Conservation (phyloP, 2,329 filamentous ascomycete species). For the Talaromyces sp. region DNA sequence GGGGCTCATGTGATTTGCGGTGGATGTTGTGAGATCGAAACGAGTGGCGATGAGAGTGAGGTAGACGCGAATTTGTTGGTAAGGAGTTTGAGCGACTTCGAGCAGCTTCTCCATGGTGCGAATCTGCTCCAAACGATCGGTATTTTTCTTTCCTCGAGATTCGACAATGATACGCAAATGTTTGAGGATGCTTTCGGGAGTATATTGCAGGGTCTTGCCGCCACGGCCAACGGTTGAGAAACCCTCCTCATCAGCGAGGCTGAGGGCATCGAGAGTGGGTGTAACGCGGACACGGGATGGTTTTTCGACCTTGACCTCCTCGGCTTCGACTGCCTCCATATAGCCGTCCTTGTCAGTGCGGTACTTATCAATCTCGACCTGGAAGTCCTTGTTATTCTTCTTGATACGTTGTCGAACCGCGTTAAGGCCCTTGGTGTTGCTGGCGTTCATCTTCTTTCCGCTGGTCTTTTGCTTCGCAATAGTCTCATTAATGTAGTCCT, state of each 20-base stretch:
- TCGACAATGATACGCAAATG: conserved; percentile 90
- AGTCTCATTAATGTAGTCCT: conserved; percentile 91
- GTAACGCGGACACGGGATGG: conserved; percentile 45
- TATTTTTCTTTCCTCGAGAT: conserved; percentile 98
- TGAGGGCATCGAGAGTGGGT: conserved; percentile 49
- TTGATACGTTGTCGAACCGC: conserved; percentile 97
- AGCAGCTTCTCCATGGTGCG: conserved; percentile 93
- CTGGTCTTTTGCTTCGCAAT: conserved; percentile 94
- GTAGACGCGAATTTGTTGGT: conserved; percentile 90
- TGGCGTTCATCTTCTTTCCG: conserved; percentile 98
- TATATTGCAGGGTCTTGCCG: conserved; percentile 85
- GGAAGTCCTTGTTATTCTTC: conserved; percentile 97
- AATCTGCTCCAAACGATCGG: conserved; percentile 91
- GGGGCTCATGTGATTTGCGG: conserved; percentile 75
- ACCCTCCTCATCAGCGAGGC: conserved; percentile 70
- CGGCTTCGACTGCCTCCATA: conserved; percentile 79
- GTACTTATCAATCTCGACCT: conserved; percentile 82
- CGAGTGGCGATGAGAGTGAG: conserved; percentile 87
- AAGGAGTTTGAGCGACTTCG: conserved; percentile 84
- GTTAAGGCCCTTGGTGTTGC: conserved; percentile 88
- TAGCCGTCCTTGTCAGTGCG: conserved; percentile 78
- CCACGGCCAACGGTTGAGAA: conserved; percentile 87
- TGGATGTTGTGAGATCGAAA: conserved; percentile 81
- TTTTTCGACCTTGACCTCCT: conserved; percentile 52
- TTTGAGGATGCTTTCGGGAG: conserved; percentile 96